Evolutionary conservation across 768 basidiomycete genomes (phyloP), one percentile per base, ranked within the genome.

Genomic region (Ephemerocybe angulata): DNA sequence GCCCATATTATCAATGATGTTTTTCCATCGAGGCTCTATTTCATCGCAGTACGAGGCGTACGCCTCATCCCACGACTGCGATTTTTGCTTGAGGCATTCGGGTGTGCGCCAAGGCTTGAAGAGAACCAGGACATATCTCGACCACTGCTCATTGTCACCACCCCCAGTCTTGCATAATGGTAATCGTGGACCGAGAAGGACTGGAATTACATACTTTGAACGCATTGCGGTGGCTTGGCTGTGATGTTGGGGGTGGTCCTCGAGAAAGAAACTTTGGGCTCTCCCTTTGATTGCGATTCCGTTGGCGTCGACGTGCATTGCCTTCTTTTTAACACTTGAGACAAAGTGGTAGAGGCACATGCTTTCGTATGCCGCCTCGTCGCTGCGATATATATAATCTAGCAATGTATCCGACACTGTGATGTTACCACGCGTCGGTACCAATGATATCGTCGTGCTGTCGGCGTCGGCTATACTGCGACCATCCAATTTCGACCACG

Each of bases 11-110:
- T n/a, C n/a, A n/a, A n/a, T n/a, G n/a, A n/a, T n/a, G n/a, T n/a
- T n/a, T n/a, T 66, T 4, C 59, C 68, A 1, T 62, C 53, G 5
- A 72, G 19, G 10, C 8, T 7, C 6, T 19, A 19, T 42, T 7
- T 21, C 8, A 42, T 15, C 6, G 13, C 8, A 21, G 22, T 6
- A 42, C 6, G 40, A 19, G 19, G 19, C 46, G 46, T 7, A 47
- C 8, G 46, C 22, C 8, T 47, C 46, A 27, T 5, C 8, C 46
- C 46, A 47, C 5, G 46, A 33, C 19, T 6, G 12, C 13, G 13
- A 5, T 5, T 25, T 6, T 10, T 15, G 5, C 28, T 30, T 47
- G 8, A 47, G 24, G 28, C 28, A 17, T 5, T 17, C 6, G 24
- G 28, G 22, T 24, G 6, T 15, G 15, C 46, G 22, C 46, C 46